Conservation (phyloP, 2,329 filamentous ascomycete genomes). For the Alternaria sp. region DNA sequence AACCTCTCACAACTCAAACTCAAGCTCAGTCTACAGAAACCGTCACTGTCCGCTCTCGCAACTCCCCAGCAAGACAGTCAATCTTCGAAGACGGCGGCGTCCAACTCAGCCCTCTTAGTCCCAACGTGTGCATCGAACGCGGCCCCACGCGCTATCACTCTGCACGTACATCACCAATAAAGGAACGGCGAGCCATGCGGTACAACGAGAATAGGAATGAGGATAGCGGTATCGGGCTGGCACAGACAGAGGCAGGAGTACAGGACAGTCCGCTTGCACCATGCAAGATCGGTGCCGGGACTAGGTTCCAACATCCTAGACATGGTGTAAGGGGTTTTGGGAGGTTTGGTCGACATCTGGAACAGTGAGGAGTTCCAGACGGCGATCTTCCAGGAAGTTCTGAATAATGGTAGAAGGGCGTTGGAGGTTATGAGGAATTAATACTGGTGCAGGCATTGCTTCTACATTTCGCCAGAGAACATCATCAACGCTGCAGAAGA, state of each 20-base stretch:
- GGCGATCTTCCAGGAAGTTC: neutral
- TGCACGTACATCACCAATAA: conserved; percentile 1
- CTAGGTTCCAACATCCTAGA: conserved; percentile 16
- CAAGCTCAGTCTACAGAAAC: neutral
- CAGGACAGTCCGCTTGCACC: conserved; percentile 3
- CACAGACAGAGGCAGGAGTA: neutral
- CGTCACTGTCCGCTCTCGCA: neutral
- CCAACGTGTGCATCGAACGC: conserved; percentile 43
- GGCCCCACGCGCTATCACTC: conserved; percentile 31
- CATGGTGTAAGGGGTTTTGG: neutral
- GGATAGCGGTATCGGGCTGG: neutral
- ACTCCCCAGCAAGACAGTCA: neutral
- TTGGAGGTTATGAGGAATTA: too few species aligned
- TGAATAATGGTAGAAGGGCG: neutral
- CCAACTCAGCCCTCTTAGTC: conserved; percentile 34
- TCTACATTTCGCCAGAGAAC: neutral
- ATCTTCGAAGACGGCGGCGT: conserved; percentile 16
- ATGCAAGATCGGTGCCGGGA: conserved; percentile 16
- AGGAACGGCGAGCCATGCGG: neutral
- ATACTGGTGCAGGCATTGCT: neutral
- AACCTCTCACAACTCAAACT: neutral
- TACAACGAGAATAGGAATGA: conserved; percentile 3
- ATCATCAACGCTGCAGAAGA: neutral
- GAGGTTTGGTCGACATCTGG: neutral
- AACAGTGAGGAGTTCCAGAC: neutral